These are phyloP conservation scores for Ulmus americana DNA, from an alignment of 331 rosid genomes.

Conservation along the genomic window DNA sequence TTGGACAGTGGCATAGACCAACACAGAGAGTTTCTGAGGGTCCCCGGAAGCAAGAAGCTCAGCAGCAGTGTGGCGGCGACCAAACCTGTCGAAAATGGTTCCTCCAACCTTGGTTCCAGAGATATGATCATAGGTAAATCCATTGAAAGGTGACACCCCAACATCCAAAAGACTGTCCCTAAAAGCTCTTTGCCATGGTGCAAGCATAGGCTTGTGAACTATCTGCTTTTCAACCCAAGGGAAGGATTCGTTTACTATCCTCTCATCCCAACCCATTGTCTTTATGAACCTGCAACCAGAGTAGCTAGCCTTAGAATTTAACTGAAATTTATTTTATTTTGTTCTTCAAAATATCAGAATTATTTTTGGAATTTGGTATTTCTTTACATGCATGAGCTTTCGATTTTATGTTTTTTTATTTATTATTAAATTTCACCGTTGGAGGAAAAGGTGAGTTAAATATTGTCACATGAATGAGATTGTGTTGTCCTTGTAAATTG, in stretches of 20 bases:
- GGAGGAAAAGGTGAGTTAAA: background rate
- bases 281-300: slow-evolving; percentile 55
- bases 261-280: slow-evolving; percentile 67
- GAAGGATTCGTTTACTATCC: slow-evolving; percentile 68
- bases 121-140: slow-evolving; percentile 86
- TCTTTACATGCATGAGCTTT: background rate
- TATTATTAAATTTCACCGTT: background rate
- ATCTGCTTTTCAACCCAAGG: slow-evolving; percentile 85
- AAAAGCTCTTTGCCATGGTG: slow-evolving; percentile 61
- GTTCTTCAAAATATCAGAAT: background rate
- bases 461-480: slow-evolving; percentile 5
- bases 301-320: background rate
- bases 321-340: background rate
- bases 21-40: slow-evolving; percentile 56
- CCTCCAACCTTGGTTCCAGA: slow-evolving; percentile 94
- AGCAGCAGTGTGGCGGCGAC: slow-evolving; percentile 83
- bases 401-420: background rate
- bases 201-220: slow-evolving; percentile 58
- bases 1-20: slow-evolving; percentile 76
- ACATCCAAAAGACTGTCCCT: slow-evolving; percentile 65
- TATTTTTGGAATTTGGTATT: background rate
- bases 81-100: slow-evolving; percentile 70
- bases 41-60: slow-evolving; percentile 68
- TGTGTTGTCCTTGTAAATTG: slow-evolving; percentile 10
- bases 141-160: slow-evolving; percentile 84